A percentile compares a stretch with the other conserved stretches of the same genome.
These are phyloP conservation scores for Xylaria sp. DNA, from an alignment of 2,329 filamentous ascomycete species.

Conservation along the genomic window DNA sequence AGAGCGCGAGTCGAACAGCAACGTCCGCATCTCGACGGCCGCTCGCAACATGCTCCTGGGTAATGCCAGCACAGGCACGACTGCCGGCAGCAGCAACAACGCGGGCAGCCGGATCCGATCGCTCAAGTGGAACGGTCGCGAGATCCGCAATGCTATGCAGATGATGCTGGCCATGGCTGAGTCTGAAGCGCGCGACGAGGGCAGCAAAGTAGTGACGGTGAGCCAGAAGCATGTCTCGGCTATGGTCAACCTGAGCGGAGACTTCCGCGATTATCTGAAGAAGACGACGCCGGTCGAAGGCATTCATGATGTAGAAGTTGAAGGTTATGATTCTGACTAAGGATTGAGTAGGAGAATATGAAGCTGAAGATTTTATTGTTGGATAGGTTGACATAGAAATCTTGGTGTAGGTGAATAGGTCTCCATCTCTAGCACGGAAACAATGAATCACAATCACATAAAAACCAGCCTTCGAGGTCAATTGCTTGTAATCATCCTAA, in stretches of 20 bases:
- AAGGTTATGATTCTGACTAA: slow-evolving; percentile 25
- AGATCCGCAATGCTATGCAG: slow-evolving; percentile 52
- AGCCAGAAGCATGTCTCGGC: slow-evolving; percentile 50
- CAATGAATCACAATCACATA: too few relatives aligned
- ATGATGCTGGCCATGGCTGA: slow-evolving; percentile 48
- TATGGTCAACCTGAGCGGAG: slow-evolving; percentile 53
- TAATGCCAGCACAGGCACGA: slow-evolving; percentile 48
- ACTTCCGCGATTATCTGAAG: slow-evolving; percentile 52
- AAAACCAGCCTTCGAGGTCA: too few relatives aligned
- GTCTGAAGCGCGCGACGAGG: slow-evolving; percentile 45
- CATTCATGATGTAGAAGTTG: slow-evolving; percentile 26
- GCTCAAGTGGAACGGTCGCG: slow-evolving; percentile 54
- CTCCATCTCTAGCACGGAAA: too few relatives aligned
- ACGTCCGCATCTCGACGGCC: slow-evolving; percentile 53
- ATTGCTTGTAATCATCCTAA: too few relatives aligned
- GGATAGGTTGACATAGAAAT: too few relatives aligned
- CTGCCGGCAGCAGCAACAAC: background rate
- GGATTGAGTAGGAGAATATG: background rate
- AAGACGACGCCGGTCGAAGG: slow-evolving; percentile 33
- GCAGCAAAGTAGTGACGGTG: slow-evolving; percentile 48
- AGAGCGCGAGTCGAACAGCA: slow-evolving; percentile 54
- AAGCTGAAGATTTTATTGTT: too few relatives aligned
- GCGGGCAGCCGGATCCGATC: slow-evolving; percentile 42
- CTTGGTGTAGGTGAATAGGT: too few relatives aligned
- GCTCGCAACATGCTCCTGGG: slow-evolving; percentile 55